Evolutionary conservation across 2,329 filamentous ascomycete genomes (phyloP).

Genomic region (Drechslerella dactyloides): DNA sequence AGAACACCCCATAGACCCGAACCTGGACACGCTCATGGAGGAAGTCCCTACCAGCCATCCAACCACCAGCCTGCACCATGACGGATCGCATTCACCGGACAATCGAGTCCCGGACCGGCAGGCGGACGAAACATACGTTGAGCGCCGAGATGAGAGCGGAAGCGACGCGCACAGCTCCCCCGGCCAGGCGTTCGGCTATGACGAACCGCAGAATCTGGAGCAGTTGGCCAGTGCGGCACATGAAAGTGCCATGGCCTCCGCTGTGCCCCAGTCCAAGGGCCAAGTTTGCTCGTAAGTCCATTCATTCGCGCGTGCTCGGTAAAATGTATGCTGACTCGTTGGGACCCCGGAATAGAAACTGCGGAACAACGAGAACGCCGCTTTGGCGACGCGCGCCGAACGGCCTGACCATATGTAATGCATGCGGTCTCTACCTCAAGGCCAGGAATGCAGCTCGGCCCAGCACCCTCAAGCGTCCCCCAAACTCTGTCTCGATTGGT

Average conservation of each 20-base stretch:
- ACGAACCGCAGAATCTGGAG: constrained; percentile 45
- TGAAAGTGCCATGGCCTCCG: constrained; percentile 42
- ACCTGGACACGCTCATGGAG: constrained; percentile 41
- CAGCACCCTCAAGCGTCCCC: constrained; percentile 83
- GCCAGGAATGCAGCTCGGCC: constrained; percentile 89
- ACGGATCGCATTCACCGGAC: constrained; percentile 30
- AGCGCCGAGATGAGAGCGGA: constrained; percentile 41
- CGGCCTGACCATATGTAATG: constrained; percentile 95
- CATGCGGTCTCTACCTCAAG: constrained; percentile 92
- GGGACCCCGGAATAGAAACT: constrained; percentile 71
- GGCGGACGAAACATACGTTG: constrained; percentile 37
- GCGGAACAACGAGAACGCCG: constrained; percentile 89
- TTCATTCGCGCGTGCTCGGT: background rate
- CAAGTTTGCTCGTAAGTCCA: constrained; percentile 49
- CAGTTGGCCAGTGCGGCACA: constrained; percentile 45
- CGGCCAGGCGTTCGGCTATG: constrained; percentile 37
- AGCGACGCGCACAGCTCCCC: constrained; percentile 43
- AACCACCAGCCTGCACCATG: constrained; percentile 15
- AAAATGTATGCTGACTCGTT: constrained; percentile 24
- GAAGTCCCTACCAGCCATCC: constrained; percentile 18
- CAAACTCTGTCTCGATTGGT: constrained; percentile 56
- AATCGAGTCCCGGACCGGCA: constrained; percentile 36
- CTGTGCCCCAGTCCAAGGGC: constrained; percentile 44
- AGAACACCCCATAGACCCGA: constrained; percentile 38
- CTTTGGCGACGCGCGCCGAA: constrained; percentile 92